A percentile compares a stretch with the other conserved stretches of the same genome.
Evolutionary conservation across 306 rosid genomes (phyloP).

Genomic region (Psophocarpus tetragonolobus): DNA sequence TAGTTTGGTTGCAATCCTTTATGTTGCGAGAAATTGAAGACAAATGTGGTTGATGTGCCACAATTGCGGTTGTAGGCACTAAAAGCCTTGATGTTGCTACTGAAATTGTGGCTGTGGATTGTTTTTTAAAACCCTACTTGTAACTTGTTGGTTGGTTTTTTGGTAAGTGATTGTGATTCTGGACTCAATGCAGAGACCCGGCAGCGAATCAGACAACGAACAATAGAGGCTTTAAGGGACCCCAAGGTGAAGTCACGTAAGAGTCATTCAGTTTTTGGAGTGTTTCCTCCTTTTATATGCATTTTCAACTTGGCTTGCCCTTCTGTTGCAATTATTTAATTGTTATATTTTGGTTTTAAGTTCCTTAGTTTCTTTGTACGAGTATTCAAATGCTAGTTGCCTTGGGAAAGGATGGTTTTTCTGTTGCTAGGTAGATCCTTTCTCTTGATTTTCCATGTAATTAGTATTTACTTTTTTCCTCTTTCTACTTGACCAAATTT

Average conservation of each 20-base stretch:
- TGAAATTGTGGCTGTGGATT: background rate
- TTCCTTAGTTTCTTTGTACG: conserved; percentile 1
- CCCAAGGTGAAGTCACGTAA: conserved; percentile 94
- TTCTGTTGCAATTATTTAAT: conserved; percentile 2
- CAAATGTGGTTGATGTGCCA: background rate
- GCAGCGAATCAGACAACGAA: conserved; percentile 68
- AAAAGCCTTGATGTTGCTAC: background rate
- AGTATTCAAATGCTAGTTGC: conserved; percentile 3
- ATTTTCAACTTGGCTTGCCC: conserved; percentile 4
- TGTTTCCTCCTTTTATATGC: background rate
- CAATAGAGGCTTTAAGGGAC: conserved; percentile 77
- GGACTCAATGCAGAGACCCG: conserved; percentile 63
- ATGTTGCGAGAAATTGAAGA: background rate
- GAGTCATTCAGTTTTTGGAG: conserved; percentile 48
- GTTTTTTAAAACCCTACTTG: background rate
- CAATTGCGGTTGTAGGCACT: background rate
- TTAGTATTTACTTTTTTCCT: conserved; percentile 13
- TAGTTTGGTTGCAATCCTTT: background rate
- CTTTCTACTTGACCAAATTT: conserved; percentile 29
- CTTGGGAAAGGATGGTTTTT: background rate
- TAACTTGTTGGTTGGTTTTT: conserved; percentile 28
- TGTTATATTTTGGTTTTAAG: conserved; percentile 19
- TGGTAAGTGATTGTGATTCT: conserved; percentile 7
- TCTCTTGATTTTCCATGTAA: background rate
- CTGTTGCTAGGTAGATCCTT: background rate